Evolutionary conservation across 768 basidiomycete species (phyloP).

Genomic region (Boletus vinaceobasis): DNA sequence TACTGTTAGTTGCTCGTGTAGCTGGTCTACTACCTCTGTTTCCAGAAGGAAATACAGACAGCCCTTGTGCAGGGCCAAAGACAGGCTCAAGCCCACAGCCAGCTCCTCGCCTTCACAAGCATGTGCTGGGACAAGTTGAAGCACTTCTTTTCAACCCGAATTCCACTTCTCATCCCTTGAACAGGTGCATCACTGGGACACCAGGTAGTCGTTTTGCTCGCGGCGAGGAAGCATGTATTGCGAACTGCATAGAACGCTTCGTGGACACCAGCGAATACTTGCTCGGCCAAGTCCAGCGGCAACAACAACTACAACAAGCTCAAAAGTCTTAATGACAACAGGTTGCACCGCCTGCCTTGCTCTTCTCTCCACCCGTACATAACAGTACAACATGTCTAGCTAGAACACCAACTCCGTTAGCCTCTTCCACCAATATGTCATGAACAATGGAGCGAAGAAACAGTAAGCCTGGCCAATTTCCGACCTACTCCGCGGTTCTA

Average conservation of each 20-base stretch:
- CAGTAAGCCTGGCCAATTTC: conserved; percentile 69
- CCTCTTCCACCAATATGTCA: conserved; percentile 48
- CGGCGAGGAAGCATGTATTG: conserved; percentile 76
- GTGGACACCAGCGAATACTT: conserved; percentile 83
- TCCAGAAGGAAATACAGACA: conserved; percentile 74
- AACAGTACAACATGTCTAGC: conserved; percentile 10
- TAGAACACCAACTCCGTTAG: conserved; percentile 25
- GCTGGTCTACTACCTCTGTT: not conserved
- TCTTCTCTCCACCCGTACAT: conserved; percentile 3
- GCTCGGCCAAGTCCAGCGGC: conserved; percentile 58
- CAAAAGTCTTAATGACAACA: conserved; percentile 11
- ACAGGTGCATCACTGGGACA: conserved; percentile 76
- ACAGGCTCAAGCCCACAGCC: conserved; percentile 73
- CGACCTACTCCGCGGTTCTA: conserved; percentile 49
- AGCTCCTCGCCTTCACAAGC: conserved; percentile 74
- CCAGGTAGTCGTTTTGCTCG: conserved; percentile 77
- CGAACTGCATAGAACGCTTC: conserved; percentile 91
- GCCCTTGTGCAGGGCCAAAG: conserved; percentile 81
- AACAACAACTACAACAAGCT: conserved; percentile 47
- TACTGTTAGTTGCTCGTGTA: not conserved
- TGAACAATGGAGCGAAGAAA: conserved; percentile 60
- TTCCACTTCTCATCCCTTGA: conserved; percentile 8
- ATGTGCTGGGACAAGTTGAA: conserved; percentile 90
- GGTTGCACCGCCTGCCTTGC: not conserved
- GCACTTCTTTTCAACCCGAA: conserved; percentile 19